phyloP scores from a whole-genome alignment of 441 rosid species.

The Populus hybrid region DNA sequence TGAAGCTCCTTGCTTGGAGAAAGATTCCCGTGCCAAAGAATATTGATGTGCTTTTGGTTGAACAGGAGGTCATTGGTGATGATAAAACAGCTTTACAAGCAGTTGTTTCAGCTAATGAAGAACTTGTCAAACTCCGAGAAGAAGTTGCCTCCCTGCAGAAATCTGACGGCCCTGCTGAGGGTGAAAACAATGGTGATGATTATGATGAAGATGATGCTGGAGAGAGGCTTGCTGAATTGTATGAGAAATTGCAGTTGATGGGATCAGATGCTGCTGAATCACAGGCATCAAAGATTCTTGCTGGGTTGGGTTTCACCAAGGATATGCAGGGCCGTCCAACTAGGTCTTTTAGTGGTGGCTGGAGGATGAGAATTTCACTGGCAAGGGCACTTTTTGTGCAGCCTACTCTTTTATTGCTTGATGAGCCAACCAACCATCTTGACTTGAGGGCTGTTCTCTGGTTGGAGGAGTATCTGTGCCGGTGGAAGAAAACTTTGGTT shows the following conservation, averaged over 20 bases:
- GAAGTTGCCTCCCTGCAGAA: slow-evolving; percentile 54
- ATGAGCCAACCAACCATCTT: slow-evolving; percentile 30
- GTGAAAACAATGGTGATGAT: slow-evolving; percentile 22
- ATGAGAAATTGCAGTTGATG: slow-evolving; percentile 69
- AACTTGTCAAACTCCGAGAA: slow-evolving; percentile 54
- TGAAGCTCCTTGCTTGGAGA: slow-evolving; percentile 90
- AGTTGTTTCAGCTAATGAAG: slow-evolving; percentile 86
- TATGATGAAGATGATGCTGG: slow-evolving; percentile 43
- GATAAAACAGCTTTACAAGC: slow-evolving; percentile 68
- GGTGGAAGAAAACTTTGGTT: slow-evolving; percentile 86
- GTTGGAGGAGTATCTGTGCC: slow-evolving; percentile 76
- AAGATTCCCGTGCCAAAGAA: slow-evolving; percentile 85
- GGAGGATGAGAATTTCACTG: slow-evolving; percentile 21
- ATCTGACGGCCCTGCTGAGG: slow-evolving; percentile 15
- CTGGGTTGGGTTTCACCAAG: slow-evolving; percentile 82
- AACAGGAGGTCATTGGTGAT: slow-evolving; percentile 31
- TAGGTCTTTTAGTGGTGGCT: background rate
- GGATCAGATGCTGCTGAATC: slow-evolving; percentile 90
- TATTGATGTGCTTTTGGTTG: slow-evolving; percentile 87
- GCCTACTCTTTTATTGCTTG: slow-evolving; percentile 72
- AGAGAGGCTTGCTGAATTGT: slow-evolving; percentile 66
- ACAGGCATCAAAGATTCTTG: slow-evolving; percentile 82
- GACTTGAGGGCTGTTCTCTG: slow-evolving; percentile 88
- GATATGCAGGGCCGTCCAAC: slow-evolving; percentile 66
- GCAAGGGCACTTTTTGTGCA: slow-evolving; percentile 47